These are phyloP conservation scores for Volvox carteri DNA, from an alignment of 163 green algal species.

Conservation along the genomic window DNA sequence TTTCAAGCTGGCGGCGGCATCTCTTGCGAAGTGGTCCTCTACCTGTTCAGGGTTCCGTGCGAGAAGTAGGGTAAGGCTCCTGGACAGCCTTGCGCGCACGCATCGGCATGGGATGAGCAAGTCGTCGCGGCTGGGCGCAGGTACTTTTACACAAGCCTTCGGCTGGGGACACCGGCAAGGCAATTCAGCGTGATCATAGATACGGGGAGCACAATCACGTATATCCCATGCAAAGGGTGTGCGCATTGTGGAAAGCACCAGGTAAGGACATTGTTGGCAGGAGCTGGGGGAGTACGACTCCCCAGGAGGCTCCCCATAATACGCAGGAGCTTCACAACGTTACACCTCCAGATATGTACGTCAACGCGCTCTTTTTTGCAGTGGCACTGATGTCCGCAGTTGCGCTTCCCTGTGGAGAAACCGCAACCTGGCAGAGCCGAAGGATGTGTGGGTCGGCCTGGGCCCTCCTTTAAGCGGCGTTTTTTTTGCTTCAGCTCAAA, in stretches of 20 bases:
- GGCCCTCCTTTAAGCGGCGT: too few relatives aligned
- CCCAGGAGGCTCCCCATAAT: too few relatives aligned
- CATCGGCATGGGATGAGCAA: not conserved
- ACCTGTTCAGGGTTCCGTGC: slow-evolving; percentile 54
- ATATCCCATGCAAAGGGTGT: slow-evolving; percentile 90
- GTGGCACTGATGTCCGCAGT: too few relatives aligned
- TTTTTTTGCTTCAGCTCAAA: too few relatives aligned
- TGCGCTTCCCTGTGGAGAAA: too few relatives aligned
- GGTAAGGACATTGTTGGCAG: slow-evolving; percentile 36
- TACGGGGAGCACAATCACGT: slow-evolving; percentile 96
- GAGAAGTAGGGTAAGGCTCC: slow-evolving; percentile 60
- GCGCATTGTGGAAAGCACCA: slow-evolving; percentile 83
- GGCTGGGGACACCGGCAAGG: slow-evolving; percentile 85
- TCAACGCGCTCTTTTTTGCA: too few relatives aligned
- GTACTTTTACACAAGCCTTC: slow-evolving; percentile 93
- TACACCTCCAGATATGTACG: too few relatives aligned
- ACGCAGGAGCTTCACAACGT: too few relatives aligned
- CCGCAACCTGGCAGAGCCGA: too few relatives aligned
- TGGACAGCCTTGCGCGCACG: not conserved
- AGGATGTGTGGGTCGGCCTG: too few relatives aligned
- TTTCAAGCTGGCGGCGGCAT: not conserved
- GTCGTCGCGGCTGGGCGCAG: slow-evolving; percentile 61
- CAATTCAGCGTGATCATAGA: slow-evolving; percentile 94
- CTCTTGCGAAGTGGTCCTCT: slow-evolving; percentile 25
- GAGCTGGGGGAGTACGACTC: not conserved